Conservation (phyloP, 73 alveolate species). For the Diophrys appendiculata region DNA sequence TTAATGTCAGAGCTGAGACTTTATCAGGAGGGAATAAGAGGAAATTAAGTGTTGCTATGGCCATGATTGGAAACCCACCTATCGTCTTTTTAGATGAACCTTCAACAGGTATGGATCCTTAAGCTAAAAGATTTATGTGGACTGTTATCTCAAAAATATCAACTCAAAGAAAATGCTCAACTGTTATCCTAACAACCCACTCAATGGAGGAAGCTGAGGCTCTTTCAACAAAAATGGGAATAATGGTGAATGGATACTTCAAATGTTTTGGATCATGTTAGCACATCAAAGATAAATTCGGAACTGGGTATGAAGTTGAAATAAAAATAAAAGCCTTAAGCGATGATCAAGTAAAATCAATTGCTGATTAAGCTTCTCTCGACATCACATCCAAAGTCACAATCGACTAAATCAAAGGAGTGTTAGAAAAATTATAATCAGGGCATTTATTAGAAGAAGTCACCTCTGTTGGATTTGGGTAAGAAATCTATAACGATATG, state of each 20-base stretch:
- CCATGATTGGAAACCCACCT: conserved; percentile 92
- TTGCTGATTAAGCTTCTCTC: not conserved
- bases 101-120: conserved; percentile 93
- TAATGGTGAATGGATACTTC: conserved; percentile 36
- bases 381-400: not conserved
- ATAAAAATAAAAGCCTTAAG: not conserved
- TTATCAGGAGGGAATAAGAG: conserved; percentile 79
- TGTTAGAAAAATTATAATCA: not conserved
- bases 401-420: not conserved
- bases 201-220: conserved; percentile 99
- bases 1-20: conserved; percentile 49
- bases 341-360: not conserved
- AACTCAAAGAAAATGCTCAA: conserved; percentile 56
- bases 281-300: conserved; percentile 56
- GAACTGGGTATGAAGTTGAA: conserved; percentile 56
- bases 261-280: conserved; percentile 51
- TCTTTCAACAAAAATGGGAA: conserved; percentile 74
- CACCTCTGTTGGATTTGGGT: conserved; percentile 4
- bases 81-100: conserved; percentile 91
- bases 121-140: conserved; percentile 94
- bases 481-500: conserved; percentile 1
- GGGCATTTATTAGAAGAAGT: not conserved
- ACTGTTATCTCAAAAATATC: conserved; percentile 79
- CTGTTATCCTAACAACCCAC: conserved; percentile 93
- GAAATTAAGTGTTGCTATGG: conserved; percentile 78